Percentiles rank a stretch among this genome's conserved stretches.
These are phyloP conservation scores for Clonostachys rhizophaga DNA, from an alignment of 2,329 filamentous ascomycete species.

Conservation along the genomic window DNA sequence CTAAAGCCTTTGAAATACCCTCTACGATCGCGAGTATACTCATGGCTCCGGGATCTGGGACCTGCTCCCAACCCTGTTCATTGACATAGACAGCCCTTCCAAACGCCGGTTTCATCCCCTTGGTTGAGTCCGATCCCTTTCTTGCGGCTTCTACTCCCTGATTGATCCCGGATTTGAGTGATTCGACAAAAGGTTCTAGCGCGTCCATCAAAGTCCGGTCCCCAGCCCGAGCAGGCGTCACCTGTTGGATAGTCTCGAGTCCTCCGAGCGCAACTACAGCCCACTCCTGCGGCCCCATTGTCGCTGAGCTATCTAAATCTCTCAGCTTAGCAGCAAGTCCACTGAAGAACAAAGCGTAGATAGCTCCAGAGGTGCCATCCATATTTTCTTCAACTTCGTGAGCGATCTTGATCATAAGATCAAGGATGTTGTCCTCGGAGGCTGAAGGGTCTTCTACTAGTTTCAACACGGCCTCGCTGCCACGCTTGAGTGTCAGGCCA, in stretches of 20 bases:
- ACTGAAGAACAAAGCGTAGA: slow-evolving; percentile 1
- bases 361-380: background rate
- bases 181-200: background rate
- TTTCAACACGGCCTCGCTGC: background rate
- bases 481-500: background rate
- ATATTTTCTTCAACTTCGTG: background rate
- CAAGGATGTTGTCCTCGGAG: background rate
- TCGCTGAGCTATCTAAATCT: background rate
- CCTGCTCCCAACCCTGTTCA: background rate
- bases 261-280: background rate
- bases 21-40: background rate
- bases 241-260: background rate
- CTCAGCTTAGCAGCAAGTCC: background rate
- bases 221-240: background rate
- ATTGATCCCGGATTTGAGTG: background rate
- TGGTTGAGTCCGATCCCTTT: background rate
- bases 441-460: background rate
- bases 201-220: slow-evolving; percentile 1
- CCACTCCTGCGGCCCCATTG: background rate
- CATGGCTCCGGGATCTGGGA: background rate
- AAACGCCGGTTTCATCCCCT: background rate
- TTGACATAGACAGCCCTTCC: background rate
- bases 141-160: background rate
- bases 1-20: background rate
- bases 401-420: background rate